A percentile compares a stretch with the other conserved stretches of the same genome.
phyloP scores from a whole-genome alignment of 257 asterid species.

The Henckelia pumila region DNA sequence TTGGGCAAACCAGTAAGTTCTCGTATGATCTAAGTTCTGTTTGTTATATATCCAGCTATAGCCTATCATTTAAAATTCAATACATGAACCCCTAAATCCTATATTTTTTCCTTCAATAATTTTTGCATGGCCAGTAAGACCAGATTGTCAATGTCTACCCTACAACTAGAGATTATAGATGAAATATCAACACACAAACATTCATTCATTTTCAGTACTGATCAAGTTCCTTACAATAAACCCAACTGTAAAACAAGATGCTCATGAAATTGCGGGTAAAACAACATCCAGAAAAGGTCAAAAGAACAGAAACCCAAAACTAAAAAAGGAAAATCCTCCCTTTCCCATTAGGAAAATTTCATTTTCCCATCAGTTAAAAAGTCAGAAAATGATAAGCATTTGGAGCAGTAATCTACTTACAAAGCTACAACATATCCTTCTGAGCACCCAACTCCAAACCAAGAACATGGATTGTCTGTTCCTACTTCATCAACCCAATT shows the following conservation, averaged over 20 bases:
- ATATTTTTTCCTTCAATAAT: background rate
- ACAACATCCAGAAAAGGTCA: background rate
- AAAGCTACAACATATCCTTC: constrained; percentile 55
- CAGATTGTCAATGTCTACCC: background rate
- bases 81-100: background rate
- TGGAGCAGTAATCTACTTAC: constrained; percentile 48
- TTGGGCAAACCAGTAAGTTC: background rate
- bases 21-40: background rate
- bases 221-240: background rate
- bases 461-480: constrained; percentile 61
- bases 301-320: background rate
- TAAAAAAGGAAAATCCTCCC: background rate
- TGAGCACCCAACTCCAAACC: constrained; percentile 79
- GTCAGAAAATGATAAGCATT: background rate
- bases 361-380: background rate
- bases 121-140: background rate
- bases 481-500: constrained; percentile 66
- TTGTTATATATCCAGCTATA: background rate
- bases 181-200: background rate
- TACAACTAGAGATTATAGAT: background rate
- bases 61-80: background rate
- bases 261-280: constrained; percentile 3
- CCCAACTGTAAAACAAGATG: background rate
- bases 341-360: background rate
- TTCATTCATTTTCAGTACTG: background rate